These are phyloP conservation scores for Colletotrichum salicis DNA, from an alignment of 2,329 filamentous ascomycete species.

Conservation along the genomic window DNA sequence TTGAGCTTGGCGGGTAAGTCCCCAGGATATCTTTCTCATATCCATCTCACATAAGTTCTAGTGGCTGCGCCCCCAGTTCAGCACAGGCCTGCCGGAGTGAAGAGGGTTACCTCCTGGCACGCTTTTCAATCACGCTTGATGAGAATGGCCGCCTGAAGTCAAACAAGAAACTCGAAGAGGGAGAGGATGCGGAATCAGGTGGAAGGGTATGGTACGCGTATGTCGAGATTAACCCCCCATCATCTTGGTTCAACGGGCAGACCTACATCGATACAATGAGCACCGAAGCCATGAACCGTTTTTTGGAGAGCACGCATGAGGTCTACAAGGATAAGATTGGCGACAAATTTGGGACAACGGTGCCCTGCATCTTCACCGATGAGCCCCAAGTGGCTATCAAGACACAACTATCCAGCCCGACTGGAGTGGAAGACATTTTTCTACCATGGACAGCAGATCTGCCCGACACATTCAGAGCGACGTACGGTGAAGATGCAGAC, in stretches of 20 bases:
- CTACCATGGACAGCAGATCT: constrained; percentile 45
- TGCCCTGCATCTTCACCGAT: constrained; percentile 47
- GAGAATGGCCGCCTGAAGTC: constrained; percentile 40
- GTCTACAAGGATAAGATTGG: constrained; percentile 43
- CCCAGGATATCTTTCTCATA: neutral
- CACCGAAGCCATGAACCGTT: constrained; percentile 40
- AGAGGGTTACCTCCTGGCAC: constrained; percentile 41
- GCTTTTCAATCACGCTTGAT: constrained; percentile 40
- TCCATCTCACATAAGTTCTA: neutral
- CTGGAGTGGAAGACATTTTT: constrained; percentile 40
- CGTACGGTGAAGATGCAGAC: constrained; percentile 37
- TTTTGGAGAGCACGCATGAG: constrained; percentile 45
- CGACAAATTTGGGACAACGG: constrained; percentile 42
- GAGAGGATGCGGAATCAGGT: constrained; percentile 37
- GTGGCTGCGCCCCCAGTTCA: constrained; percentile 21
- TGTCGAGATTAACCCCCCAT: constrained; percentile 42
- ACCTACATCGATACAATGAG: constrained; percentile 46
- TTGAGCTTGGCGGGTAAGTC: constrained; percentile 33
- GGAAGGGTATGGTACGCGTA: constrained; percentile 45
- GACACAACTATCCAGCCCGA: constrained; percentile 41
- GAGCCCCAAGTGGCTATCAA: constrained; percentile 47
- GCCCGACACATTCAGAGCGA: constrained; percentile 39
- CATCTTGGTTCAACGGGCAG: constrained; percentile 46
- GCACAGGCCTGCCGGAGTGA: constrained; percentile 38
- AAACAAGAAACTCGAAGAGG: constrained; percentile 35